These are phyloP conservation scores for Powellomyces hirtus DNA, from an alignment of 192 early-diverging fungal species.

Conservation along the genomic window DNA sequence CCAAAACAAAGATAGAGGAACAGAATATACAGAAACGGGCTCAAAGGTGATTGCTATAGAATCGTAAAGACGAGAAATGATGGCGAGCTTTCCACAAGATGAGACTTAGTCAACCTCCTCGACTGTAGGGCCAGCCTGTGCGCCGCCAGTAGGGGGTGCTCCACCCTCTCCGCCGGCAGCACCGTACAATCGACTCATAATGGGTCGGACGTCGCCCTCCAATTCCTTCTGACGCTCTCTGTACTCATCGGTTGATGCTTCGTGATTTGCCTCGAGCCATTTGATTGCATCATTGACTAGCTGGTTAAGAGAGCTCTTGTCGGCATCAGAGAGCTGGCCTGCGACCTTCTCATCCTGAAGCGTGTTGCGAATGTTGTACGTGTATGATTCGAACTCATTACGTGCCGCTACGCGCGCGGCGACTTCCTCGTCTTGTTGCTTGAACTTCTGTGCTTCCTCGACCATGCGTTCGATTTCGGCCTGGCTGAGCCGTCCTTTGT, in stretches of 20 bases:
- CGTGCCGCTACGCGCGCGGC: slow-evolving; percentile 75
- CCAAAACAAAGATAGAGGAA: too few species aligned
- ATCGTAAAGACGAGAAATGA: too few species aligned
- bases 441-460: slow-evolving; percentile 85
- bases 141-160: too few species aligned
- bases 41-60: too few species aligned
- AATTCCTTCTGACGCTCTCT: slow-evolving; percentile 84
- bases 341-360: slow-evolving; percentile 71
- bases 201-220: slow-evolving; percentile 83
- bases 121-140: too few species aligned
- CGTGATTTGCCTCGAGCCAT: slow-evolving; percentile 80
- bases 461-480: slow-evolving; percentile 95
- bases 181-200: slow-evolving; percentile 87
- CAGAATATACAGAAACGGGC: too few species aligned
- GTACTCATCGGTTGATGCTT: slow-evolving; percentile 91
- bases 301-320: slow-evolving; percentile 75
- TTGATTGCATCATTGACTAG: slow-evolving; percentile 80
- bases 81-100: too few species aligned
- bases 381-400: slow-evolving; percentile 87
- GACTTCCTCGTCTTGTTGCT: slow-evolving; percentile 85
- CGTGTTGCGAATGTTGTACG: slow-evolving; percentile 87
- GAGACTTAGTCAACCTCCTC: too few species aligned
- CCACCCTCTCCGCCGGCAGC: slow-evolving; percentile 55
- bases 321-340: slow-evolving; percentile 68
- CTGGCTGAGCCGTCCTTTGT: slow-evolving; percentile 82